Evolutionary conservation across 176 grass and related monocot genomes (phyloP).

Genomic region (Chloris gayana): DNA sequence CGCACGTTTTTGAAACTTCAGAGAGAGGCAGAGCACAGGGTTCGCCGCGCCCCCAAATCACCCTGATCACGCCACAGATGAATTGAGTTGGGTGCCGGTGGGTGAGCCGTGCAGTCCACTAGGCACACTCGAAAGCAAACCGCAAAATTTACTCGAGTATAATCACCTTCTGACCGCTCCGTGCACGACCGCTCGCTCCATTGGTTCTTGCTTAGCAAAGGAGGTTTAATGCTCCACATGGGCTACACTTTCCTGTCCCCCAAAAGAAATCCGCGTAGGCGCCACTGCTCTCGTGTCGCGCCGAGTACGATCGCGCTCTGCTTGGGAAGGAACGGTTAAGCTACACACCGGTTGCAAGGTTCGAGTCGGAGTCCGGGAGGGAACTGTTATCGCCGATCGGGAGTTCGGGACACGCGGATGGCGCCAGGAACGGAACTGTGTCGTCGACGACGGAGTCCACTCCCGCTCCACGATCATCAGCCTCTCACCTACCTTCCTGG

Average conservation of each 20-base stretch:
- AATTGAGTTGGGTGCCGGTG: slow-evolving; percentile 27
- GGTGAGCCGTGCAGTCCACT: slow-evolving; percentile 37
- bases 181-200: not conserved
- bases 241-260: slow-evolving; percentile 38
- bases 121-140: not conserved
- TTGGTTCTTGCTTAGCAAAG: slow-evolving; percentile 18
- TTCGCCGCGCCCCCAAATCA: not conserved
- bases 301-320: too few species aligned
- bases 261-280: slow-evolving; percentile 31
- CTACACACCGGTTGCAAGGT: too few species aligned
- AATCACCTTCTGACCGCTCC: not conserved
- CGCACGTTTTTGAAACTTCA: not conserved
- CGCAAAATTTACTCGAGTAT: not conserved
- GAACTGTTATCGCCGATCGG: not conserved
- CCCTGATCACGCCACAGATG: not conserved
- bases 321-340: too few species aligned
- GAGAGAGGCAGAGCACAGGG: not conserved
- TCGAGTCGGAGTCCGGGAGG: not conserved
- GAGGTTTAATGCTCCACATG: slow-evolving; percentile 51
- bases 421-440: slow-evolving; percentile 19
- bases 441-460: not conserved
- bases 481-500: not conserved
- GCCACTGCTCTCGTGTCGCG: slow-evolving; percentile 13
- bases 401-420: slow-evolving; percentile 1
- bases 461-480: not conserved